Conservation (phyloP, 345 rosid species). For the Citrus inodora region DNA sequence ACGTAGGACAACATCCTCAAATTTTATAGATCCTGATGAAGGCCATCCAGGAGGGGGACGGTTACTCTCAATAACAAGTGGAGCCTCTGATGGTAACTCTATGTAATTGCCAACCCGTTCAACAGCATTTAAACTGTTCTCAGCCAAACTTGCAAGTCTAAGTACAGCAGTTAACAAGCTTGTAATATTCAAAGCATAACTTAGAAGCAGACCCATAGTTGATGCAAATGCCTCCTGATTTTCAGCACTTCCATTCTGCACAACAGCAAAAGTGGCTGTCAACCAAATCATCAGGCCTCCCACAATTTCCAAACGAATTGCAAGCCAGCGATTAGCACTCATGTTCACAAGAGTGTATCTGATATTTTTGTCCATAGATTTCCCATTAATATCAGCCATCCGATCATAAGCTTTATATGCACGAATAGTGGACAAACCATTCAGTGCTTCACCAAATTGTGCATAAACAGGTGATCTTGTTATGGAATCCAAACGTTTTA, state of each 20-base stretch:
- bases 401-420: constrained; percentile 96
- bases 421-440: constrained; percentile 88
- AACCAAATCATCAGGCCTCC: constrained; percentile 99
- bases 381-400: constrained; percentile 92
- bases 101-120: constrained; percentile 88
- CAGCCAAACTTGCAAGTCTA: constrained; percentile 97
- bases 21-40: constrained; percentile 88
- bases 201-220: constrained; percentile 96
- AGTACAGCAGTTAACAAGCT: constrained; percentile 77
- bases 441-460: constrained; percentile 96
- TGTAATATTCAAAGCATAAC: constrained; percentile 91
- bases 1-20: constrained; percentile 89
- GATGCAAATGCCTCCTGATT: constrained; percentile 92
- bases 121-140: constrained; percentile 93
- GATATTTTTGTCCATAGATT: constrained; percentile 89
- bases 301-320: constrained; percentile 79
- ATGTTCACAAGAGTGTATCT: constrained; percentile 87
- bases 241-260: constrained; percentile 89
- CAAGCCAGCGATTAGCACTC: constrained; percentile 98
- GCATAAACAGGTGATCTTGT: constrained; percentile 99
- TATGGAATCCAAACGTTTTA: constrained; percentile 90
- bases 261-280: constrained; percentile 96
- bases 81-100: constrained; percentile 91
- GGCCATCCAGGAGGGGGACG: constrained; percentile 99
- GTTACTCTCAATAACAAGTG: constrained; percentile 66